Evolutionary conservation across 495 filamentous ascomycete species (phyloP).

Genomic region (Neurospora discreta): DNA sequence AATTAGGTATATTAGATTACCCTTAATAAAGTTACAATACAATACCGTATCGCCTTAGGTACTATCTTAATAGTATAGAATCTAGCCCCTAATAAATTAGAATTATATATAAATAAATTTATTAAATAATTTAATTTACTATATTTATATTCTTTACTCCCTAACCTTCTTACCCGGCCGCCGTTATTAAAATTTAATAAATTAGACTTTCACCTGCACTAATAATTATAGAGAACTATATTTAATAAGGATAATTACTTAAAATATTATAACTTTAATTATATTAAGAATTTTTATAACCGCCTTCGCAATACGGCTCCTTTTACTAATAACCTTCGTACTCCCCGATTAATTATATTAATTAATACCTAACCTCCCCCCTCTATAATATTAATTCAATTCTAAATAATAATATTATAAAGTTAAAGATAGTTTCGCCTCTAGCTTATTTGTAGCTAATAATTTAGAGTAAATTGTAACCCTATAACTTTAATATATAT

Average conservation of each 20-base stretch:
- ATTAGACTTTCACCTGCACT: neutral
- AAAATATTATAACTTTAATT: neutral
- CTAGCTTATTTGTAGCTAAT: no score
- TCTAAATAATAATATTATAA: no score
- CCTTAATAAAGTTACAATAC: no score
- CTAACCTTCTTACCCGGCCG: neutral
- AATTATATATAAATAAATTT: neutral
- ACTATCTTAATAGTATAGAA: no score
- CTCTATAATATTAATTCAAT: no score
- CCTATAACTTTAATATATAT: no score
- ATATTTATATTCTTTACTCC: neutral
- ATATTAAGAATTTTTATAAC: neutral
- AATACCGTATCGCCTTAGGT: no score
- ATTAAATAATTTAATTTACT: neutral
- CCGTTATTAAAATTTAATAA: neutral
- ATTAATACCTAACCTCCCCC: neutral
- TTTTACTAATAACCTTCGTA: neutral
- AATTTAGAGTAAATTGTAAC: no score
- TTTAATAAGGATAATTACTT: neutral
- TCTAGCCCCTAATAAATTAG: no score
- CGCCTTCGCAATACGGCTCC: rapidly evolving
- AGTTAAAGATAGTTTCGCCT: no score
- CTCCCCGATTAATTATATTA: neutral
- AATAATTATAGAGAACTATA: neutral
- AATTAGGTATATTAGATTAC: no score